Evolutionary conservation across 495 filamentous ascomycete genomes (phyloP), one percentile per base, ranked within the genome.

Genomic region (Podospora conica): DNA sequence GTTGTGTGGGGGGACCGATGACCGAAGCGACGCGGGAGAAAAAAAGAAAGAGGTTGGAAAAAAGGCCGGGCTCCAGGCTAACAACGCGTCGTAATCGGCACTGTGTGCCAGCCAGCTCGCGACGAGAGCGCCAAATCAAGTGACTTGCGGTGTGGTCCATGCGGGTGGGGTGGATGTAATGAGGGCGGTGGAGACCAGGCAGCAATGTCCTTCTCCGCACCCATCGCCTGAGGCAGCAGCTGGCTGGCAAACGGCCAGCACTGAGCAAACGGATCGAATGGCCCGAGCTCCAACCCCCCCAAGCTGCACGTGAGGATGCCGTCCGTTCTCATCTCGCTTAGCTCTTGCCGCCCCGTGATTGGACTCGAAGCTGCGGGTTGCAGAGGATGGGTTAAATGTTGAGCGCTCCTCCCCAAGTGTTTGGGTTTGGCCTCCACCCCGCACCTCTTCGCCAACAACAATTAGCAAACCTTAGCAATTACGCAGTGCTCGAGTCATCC

Each of bases 401-500:
- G 55, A 29, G 59, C 55, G 69, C 48, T 61, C 57, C 24, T 64
- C 29, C n/a, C 53, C 63, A 53, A 25, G 58, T 74, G 70, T 71
- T 74, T 70, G 68, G 57, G 57, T 48, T 48, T 48, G 40, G 40
- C 40, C 40, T 48, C 40, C 40, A n/a, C 40, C 40, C 66, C 53
- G n/a, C 53, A 67, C 67, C 24, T 40, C 65, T 20, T 64, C 54
- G 59, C 60, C 58, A 59, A 54, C 66, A 33, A 28, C 66, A 58
- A 71, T 73, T 76, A 76, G 70, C 74, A 76, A 55, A 60, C 66
- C 67, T 74, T 76, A 76, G 72, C 74, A 76, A 76, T 74, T 76
- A 74, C n/a, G n/a, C n/a, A n/a, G n/a, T n/a, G n/a, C 66, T 48
- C 54, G 55, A 11, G 59, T 63, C 63, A 68, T 67, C 62, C 70